Percentiles rank a stretch among this genome's conserved stretches.
phyloP scores from a whole-genome alignment of 139 green algal species.

The Micractinium conductrix region DNA sequence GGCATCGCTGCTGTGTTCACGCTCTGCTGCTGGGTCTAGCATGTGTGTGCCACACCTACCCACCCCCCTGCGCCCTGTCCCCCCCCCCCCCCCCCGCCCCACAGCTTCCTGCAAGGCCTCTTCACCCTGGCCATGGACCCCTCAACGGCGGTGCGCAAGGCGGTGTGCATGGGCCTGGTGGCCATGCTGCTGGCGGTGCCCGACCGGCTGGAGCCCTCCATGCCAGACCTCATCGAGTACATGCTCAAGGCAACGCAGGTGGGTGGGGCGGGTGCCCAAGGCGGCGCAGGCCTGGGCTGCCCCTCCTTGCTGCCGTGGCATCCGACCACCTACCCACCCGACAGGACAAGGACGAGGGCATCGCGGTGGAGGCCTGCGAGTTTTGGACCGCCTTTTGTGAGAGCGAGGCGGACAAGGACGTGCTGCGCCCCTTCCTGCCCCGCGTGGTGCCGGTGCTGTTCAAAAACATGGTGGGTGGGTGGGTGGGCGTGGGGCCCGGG shows the following conservation, averaged over 20 bases:
- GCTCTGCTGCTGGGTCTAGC: no score
- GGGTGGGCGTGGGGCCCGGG: neutral
- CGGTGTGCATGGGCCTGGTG: conserved; percentile 89
- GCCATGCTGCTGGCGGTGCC: conserved; percentile 76
- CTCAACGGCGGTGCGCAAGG: conserved; percentile 72
- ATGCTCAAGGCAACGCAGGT: conserved; percentile 91
- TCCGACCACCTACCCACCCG: neutral
- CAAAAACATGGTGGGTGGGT: conserved; percentile 89
- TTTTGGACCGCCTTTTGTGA: conserved; percentile 94
- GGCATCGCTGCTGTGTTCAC: no score
- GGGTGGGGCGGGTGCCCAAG: neutral
- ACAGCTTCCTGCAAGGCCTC: conserved; percentile 81
- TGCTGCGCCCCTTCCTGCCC: conserved; percentile 81
- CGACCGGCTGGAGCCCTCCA: conserved; percentile 76
- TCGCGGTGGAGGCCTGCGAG: conserved; percentile 95
- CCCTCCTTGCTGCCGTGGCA: neutral
- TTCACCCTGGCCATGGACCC: conserved; percentile 88
- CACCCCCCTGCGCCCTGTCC: neutral
- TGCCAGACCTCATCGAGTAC: conserved; percentile 92
- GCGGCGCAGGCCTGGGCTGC: neutral
- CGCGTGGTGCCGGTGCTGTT: conserved; percentile 91
- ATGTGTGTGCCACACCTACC: no score
- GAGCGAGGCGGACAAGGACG: conserved; percentile 58
- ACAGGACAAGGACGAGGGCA: conserved; percentile 75
- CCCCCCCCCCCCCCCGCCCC: neutral